A percentile compares a stretch with the other conserved stretches of the same genome.
phyloP scores from a whole-genome alignment of 2,329 filamentous ascomycete genomes.

The Penicillium sp. region DNA sequence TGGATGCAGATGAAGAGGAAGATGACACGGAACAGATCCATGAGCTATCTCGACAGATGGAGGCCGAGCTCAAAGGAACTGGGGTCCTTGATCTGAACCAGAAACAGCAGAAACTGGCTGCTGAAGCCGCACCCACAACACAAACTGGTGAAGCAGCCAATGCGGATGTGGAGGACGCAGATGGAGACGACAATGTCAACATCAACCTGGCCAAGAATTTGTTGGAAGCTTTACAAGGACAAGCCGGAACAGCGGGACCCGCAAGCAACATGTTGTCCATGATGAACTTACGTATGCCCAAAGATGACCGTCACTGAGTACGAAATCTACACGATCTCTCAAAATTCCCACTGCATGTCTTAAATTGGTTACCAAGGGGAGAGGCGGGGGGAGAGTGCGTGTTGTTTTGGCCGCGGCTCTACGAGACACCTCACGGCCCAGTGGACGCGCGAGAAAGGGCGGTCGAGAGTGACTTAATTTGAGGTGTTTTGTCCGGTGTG shows the following conservation, averaged over 20 bases:
- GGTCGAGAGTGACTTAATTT: no score
- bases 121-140: constrained; percentile 32
- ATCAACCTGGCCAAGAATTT: constrained; percentile 89
- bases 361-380: not conserved
- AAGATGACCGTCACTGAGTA: constrained; percentile 63
- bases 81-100: constrained; percentile 48
- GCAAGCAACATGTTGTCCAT: constrained; percentile 84
- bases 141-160: constrained; percentile 29
- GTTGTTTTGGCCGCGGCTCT: no score
- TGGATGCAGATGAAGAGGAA: constrained; percentile 53
- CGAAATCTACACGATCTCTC: not conserved
- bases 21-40: constrained; percentile 64
- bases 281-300: constrained; percentile 80
- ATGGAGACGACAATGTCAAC: constrained; percentile 72
- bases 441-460: no score
- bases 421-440: no score
- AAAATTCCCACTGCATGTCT: not conserved
- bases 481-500: not conserved
- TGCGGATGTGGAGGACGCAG: constrained; percentile 25
- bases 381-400: no score
- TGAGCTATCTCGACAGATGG: constrained; percentile 51
- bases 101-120: constrained; percentile 21
- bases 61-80: constrained; percentile 51
- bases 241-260: constrained; percentile 82
- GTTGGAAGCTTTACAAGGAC: constrained; percentile 88